These are phyloP conservation scores for Chlamydomonas schloesseri DNA, from an alignment of 139 green algal species.

Conservation along the genomic window DNA sequence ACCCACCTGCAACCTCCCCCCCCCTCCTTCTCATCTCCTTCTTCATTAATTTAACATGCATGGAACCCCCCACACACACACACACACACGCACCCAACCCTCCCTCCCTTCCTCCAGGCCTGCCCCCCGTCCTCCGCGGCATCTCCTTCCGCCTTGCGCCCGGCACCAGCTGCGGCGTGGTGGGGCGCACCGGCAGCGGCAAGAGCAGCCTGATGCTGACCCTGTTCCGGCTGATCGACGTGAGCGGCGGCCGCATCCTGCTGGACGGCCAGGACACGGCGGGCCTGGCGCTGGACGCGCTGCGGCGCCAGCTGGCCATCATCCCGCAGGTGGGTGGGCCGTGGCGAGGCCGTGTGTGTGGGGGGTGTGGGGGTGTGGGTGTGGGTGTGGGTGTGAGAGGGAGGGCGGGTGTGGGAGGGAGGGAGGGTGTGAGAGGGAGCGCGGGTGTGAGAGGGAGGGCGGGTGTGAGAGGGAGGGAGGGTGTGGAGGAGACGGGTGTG, in stretches of 20 bases:
- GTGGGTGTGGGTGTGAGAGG: no score
- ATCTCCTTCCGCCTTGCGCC: slow-evolving; percentile 74
- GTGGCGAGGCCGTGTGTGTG: no score
- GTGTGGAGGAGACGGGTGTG: no score
- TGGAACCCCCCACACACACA: no score
- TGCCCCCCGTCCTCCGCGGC: slow-evolving; percentile 78
- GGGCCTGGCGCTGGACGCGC: slow-evolving; percentile 74
- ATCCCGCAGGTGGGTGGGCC: slow-evolving; percentile 83
- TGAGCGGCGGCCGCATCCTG: slow-evolving; percentile 72
- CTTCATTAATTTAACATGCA: no score
- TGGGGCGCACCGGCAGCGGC: slow-evolving; percentile 84
- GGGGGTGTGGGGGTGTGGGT: no score
- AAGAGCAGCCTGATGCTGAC: slow-evolving; percentile 87
- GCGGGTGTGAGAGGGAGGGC: no score
- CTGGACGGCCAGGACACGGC: slow-evolving; percentile 83
- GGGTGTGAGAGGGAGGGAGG: no score
- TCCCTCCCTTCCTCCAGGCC: slow-evolving; percentile 22
- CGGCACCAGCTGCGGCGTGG: slow-evolving; percentile 74
- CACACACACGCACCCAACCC: neutral
- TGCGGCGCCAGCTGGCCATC: slow-evolving; percentile 85
- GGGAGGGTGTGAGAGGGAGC: no score
- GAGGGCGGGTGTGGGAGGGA: no score
- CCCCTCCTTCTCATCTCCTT: no score
- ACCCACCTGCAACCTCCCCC: no score
- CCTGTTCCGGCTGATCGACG: slow-evolving; percentile 86